Conservation (phyloP, 179 eudicot species). For the Gypsophila paniculata region DNA sequence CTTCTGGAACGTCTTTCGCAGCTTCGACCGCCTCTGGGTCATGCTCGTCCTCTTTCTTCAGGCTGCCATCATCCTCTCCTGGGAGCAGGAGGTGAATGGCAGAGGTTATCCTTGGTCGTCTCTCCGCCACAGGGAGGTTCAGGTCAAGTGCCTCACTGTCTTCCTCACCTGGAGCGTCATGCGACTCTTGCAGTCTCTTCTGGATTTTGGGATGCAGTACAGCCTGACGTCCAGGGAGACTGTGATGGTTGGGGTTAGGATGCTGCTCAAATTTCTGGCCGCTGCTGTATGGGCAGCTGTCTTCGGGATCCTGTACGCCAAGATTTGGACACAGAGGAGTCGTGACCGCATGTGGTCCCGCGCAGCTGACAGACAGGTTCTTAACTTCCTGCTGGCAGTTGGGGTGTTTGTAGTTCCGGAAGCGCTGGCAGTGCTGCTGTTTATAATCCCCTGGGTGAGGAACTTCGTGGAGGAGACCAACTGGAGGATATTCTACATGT, state of each 20-base stretch:
- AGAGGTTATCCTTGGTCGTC: conserved; percentile 68
- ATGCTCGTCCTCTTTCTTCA: conserved; percentile 79
- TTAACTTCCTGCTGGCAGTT: conserved; percentile 54
- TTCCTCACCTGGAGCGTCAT: conserved; percentile 80
- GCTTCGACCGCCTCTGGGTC: conserved; percentile 82
- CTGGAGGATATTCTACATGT: conserved; percentile 72
- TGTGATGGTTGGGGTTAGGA: conserved; percentile 56
- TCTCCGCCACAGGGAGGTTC: conserved; percentile 42
- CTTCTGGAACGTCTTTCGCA: conserved; percentile 71
- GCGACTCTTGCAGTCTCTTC: conserved; percentile 67
- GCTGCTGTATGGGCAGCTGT: conserved; percentile 60
- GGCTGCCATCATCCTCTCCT: conserved; percentile 71
- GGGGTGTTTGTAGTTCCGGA: conserved; percentile 63
- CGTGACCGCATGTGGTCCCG: conserved; percentile 40
- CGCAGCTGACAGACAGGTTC: conserved; percentile 49
- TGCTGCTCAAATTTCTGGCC: conserved; percentile 54
- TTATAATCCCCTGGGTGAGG: conserved; percentile 72
- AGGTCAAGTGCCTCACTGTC: conserved; percentile 60
- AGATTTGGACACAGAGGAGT: conserved; percentile 60
- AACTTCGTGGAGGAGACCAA: conserved; percentile 77
- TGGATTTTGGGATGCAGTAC: conserved; percentile 71
- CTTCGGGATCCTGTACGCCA: conserved; percentile 55
- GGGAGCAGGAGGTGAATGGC: conserved; percentile 40
- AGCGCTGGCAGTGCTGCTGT: conserved; percentile 54
- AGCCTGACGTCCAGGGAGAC: conserved; percentile 78